phyloP scores from a whole-genome alignment of 2,329 filamentous ascomycete species.

The Beauveria sp. region DNA sequence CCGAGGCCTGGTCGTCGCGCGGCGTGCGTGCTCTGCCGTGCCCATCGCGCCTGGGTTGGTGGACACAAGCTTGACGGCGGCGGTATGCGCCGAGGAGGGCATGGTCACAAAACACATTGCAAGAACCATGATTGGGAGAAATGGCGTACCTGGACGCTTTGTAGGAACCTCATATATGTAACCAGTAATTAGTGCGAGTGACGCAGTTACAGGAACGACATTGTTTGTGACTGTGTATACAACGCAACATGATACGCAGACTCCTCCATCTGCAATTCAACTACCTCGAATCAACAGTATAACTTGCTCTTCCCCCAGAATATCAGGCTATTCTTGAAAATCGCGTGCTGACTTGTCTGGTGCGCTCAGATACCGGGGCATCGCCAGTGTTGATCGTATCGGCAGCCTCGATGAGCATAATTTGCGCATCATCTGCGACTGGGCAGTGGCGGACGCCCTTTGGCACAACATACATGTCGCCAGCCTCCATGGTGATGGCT shows the following conservation, averaged over 20 bases:
- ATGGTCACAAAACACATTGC: conserved; percentile 19
- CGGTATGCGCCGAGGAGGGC: conserved; percentile 16
- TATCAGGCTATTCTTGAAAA: background rate
- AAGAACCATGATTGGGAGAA: conserved; percentile 24
- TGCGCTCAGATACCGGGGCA: conserved; percentile 17
- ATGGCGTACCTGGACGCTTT: conserved; percentile 25
- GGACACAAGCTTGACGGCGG: conserved; percentile 20
- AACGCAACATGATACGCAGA: conserved; percentile 19
- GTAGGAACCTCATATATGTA: conserved; percentile 22
- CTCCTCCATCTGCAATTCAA: background rate
- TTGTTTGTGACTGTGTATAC: conserved; percentile 28
- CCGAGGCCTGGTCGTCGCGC: conserved; percentile 26
- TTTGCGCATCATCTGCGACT: conserved; percentile 25
- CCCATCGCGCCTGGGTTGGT: conserved; percentile 25
- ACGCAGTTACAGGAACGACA: conserved; percentile 25
- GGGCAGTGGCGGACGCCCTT: conserved; percentile 30
- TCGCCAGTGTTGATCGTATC: conserved; percentile 25
- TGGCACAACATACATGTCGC: conserved; percentile 28
- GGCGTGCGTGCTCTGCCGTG: conserved; percentile 28
- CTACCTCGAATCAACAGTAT: background rate
- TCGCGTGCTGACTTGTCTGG: conserved; percentile 10
- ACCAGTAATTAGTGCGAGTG: conserved; percentile 22
- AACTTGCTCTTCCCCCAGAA: background rate
- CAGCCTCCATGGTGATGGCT: conserved; percentile 21
- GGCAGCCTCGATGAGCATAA: conserved; percentile 30